These are phyloP conservation scores for Aspergillus thermomutatus DNA, from an alignment of 2,329 filamentous ascomycete species.

Conservation along the genomic window DNA sequence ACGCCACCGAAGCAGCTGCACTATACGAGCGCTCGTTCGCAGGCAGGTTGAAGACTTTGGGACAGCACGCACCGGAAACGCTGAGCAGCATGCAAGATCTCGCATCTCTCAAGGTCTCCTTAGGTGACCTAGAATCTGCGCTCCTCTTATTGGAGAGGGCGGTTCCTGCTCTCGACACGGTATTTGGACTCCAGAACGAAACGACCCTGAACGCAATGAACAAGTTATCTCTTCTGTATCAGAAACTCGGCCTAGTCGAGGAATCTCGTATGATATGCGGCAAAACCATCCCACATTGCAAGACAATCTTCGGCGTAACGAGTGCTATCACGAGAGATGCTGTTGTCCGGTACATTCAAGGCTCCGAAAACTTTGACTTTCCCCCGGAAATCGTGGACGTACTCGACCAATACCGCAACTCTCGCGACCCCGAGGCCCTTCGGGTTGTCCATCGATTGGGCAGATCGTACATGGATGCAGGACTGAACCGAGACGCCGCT, in stretches of 20 bases:
- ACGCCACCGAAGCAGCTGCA: conserved; percentile 29
- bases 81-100: conserved; percentile 29
- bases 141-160: conserved; percentile 27
- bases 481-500: conserved; percentile 27
- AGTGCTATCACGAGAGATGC: conserved; percentile 23
- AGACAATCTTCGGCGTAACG: conserved; percentile 22
- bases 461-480: conserved; percentile 26
- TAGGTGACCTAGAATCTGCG: conserved; percentile 27
- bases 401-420: conserved; percentile 25
- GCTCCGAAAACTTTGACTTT: conserved; percentile 28
- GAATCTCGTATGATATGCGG: conserved; percentile 23
- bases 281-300: conserved; percentile 25
- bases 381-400: conserved; percentile 24
- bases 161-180: conserved; percentile 27
- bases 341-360: conserved; percentile 24
- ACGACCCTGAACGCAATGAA: conserved; percentile 29
- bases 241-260: conserved; percentile 27
- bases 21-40: conserved; percentile 30
- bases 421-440: conserved; percentile 21
- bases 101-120: conserved; percentile 23
- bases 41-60: conserved; percentile 26
- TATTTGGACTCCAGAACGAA: conserved; percentile 27
- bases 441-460: conserved; percentile 27
- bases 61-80: conserved; percentile 29
- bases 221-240: conserved; percentile 26